These are phyloP conservation scores for Tricharina praecox DNA, from an alignment of 495 filamentous ascomycete species.

Conservation along the genomic window DNA sequence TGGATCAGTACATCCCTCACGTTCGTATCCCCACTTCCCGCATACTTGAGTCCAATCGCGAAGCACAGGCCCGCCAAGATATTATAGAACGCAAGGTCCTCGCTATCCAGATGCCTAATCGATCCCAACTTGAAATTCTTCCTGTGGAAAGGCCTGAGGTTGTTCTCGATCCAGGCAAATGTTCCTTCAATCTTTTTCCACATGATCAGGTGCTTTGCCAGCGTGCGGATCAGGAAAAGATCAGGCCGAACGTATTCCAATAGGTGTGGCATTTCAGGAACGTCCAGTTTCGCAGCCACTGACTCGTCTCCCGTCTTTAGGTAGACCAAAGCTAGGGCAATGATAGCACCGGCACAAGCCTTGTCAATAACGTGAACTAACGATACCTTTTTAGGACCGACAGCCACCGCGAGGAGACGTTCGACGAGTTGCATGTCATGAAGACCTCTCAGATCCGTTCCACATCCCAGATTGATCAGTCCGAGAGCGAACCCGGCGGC, in stretches of 20 bases:
- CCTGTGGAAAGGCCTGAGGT: slow-evolving; percentile 41
- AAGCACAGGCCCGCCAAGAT: slow-evolving; percentile 81
- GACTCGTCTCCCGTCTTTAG: slow-evolving; percentile 88
- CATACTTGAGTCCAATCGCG: slow-evolving; percentile 64
- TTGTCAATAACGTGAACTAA: slow-evolving; percentile 82
- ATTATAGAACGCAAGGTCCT: slow-evolving; percentile 82
- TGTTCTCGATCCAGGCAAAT: slow-evolving; percentile 54
- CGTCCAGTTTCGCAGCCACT: slow-evolving; percentile 82
- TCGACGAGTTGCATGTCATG: slow-evolving; percentile 90
- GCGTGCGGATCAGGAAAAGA: slow-evolving; percentile 72
- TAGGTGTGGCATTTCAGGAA: slow-evolving; percentile 72
- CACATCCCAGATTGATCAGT: slow-evolving; percentile 85
- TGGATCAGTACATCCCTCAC: slow-evolving; percentile 67
- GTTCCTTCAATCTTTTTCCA: slow-evolving; percentile 66
- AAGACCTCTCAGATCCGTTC: slow-evolving; percentile 69
- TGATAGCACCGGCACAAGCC: slow-evolving; percentile 73
- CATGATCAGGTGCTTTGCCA: slow-evolving; percentile 84
- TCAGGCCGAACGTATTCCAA: slow-evolving; percentile 94
- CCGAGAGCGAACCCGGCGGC: slow-evolving; percentile 89
- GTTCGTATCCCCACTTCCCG: slow-evolving; percentile 55
- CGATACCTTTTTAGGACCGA: slow-evolving; percentile 71
- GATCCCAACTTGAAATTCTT: slow-evolving; percentile 31
- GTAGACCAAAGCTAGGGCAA: slow-evolving; percentile 85
- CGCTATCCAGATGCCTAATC: slow-evolving; percentile 43
- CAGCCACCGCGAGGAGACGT: slow-evolving; percentile 65